Evolutionary conservation across 805 yeast species (phyloP), one percentile per base, ranked within the genome.

Genomic region (Ascoidea tarda): DNA sequence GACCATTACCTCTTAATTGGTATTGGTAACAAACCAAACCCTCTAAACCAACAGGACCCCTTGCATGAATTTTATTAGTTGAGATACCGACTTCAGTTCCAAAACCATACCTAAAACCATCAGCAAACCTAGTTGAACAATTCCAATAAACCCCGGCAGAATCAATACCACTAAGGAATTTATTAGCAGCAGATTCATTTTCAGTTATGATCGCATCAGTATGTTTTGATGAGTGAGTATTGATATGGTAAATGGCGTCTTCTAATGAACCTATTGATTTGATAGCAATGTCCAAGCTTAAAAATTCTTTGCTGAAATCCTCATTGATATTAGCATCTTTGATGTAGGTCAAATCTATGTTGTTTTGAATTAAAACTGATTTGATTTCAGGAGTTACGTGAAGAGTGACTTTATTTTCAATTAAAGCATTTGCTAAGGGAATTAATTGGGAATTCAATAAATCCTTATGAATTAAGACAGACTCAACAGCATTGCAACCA

Each of bases 61-160:
- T 78, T 6, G 99, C 96, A 65, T 93, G 99, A 57, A 93, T 88
- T 67, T 93, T 93, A 64, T 91, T 90, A 48, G 99, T 93, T 50
- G 96, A 84, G 55, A 93, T 91, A 44, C 99, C 99, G 16, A 93
- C 99, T 67, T 93, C 99, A 5, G 99, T 84, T 51, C 99, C 99
- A 65, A 95, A 93, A 0, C 99, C 99, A 63, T 91, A 93, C 65
- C 99, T 78, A 75, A 87, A 93, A 3, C 99, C 99, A 67, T 93
- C 99, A 5, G 99, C 98, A 70, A 93, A 93, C 63, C 99, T 75
- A 6, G 98, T 88, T 21, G 96, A 86, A 50, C 95, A 91, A 64
- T 93, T 93, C 98, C 98, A 91, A 71, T 88, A 93, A 10, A 93
- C 96, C 53, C 97, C 97, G 1, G 98, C 84, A 2, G 97, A 87